Evolutionary conservation across 2,329 filamentous ascomycete genomes (phyloP), one percentile per base, ranked within the genome.

Genomic region (Phaeophleospora eucalypticola): DNA sequence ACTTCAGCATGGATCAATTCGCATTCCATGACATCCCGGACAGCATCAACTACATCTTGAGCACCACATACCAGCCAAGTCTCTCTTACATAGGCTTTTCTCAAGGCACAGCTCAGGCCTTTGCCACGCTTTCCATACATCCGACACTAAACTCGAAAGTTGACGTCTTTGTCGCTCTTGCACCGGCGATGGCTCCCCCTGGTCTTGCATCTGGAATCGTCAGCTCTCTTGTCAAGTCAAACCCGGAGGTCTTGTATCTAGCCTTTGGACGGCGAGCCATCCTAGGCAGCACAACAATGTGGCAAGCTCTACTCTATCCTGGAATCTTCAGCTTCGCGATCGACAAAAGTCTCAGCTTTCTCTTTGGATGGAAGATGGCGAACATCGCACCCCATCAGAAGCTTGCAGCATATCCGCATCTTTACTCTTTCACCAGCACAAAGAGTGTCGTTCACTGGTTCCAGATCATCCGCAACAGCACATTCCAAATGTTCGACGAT

Each of bases 361-460:
- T 98, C 2, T 98, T 98, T 69, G 85, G 87, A 59, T 98, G 93
- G 93, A 81, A 80, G 51, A 86, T 85, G 3, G 74, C 76, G 48
- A 98, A 97, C 65, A 96, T 98, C 52, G 82, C 82, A 7, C 72
- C 81, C 0, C 83, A 85, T 47, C 93, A 98, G 68, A 98, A 98
- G 65, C 80, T 98, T 15, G 93, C 93, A 2, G 89, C 89, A 1
- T 98, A 98, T 65, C 86, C 91, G 8, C 93, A 98, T 71, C 73
- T 98, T 0, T 98, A 95, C 72, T 96, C 90, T 0, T 97, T 91
- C 66, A 96, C 91, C 0, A 95, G 88, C 65, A 95, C 89, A 47
- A 98, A 98, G 70, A 90, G 85, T 16, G 89, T 98, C 7, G 93
- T 98, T 0, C 93, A 98, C 65, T 98, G 93, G 93, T 98, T 98